Evolutionary conservation across 176 grass and related monocot genomes (phyloP), one percentile per base, ranked within the genome.

Genomic region (Alloteropsis semialata): DNA sequence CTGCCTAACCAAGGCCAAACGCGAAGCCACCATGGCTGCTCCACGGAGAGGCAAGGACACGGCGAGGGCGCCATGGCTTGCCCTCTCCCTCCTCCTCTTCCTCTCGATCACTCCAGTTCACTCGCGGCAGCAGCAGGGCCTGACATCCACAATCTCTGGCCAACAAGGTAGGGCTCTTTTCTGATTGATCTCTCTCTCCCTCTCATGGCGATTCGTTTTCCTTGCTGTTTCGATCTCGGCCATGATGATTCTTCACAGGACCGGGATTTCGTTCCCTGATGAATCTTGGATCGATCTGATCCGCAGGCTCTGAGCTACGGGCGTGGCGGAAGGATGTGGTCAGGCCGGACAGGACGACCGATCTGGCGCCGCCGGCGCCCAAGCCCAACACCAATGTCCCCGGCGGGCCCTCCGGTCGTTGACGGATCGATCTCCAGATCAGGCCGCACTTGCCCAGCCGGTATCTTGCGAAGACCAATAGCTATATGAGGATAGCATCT

Each of bases 331-430:
- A 24, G 53, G 48, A 28, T 41, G 51, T 7, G 3, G 4, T 74
- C 29, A 22, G 53, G 74, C 74, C 74, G 50, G 53, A 76, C 21
- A 76, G 74, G 74, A 9, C 1, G 74, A 24, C 34, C 33, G 74
- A 38, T 15, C 6, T 0, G 45, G 1, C 53, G 14, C 74, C 74
- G 22, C 74, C 74, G 11, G 34, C 74, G 34, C 74, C 74, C 49
- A 17, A 17, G 74, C 10, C 74, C 30, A 76, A 76, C 74, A 76
- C 13, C 74, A 43, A 76, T 53, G 74, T 76, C 74, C 74, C 74
- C 1, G 53, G 74, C 21, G 74, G 74, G 34, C 74, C 74, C 22
- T 58, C 2, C 22, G 33, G 33, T 10, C 25, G 33, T 25, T 27
- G 42, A 38, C 19, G n/a, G 15, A 15, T 42, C 17, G 34, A 36